These are phyloP conservation scores for Alternaria burnsii DNA, from an alignment of 2,329 filamentous ascomycete species.

Conservation along the genomic window DNA sequence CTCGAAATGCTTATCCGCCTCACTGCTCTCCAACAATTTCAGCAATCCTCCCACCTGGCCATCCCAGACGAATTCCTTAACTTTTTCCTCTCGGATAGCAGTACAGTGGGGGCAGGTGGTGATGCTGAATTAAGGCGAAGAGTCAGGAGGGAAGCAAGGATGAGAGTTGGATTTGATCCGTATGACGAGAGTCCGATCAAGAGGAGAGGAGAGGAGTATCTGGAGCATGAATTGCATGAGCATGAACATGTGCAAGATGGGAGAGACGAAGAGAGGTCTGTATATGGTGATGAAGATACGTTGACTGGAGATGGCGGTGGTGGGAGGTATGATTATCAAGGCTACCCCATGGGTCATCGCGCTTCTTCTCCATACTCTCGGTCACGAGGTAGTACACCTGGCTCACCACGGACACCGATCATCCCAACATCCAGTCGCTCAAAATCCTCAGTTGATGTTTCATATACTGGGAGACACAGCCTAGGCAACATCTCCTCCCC, in stretches of 20 bases:
- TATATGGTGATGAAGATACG: background rate
- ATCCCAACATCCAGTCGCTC: background rate
- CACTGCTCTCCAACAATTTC: slow-evolving; percentile 87
- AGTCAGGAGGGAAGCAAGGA: slow-evolving; percentile 66
- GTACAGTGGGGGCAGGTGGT: slow-evolving; percentile 70
- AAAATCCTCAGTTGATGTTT: slow-evolving; percentile 27
- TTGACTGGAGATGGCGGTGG: slow-evolving; percentile 8
- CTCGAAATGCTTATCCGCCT: slow-evolving; percentile 89
- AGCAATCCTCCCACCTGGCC: slow-evolving; percentile 86
- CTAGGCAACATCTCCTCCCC: slow-evolving; percentile 33
- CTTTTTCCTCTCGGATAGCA: slow-evolving; percentile 80
- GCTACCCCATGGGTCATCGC: slow-evolving; percentile 34
- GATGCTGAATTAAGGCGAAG: slow-evolving; percentile 68
- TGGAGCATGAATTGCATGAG: slow-evolving; percentile 53
- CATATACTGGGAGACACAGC: slow-evolving; percentile 11
- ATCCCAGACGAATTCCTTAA: slow-evolving; percentile 89
- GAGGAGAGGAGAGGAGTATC: slow-evolving; percentile 70
- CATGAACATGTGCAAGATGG: slow-evolving; percentile 3
- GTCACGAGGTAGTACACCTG: slow-evolving; percentile 29
- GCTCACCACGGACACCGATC: background rate
- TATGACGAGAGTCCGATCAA: slow-evolving; percentile 77
- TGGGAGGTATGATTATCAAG: slow-evolving; percentile 39
- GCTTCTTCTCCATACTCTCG: slow-evolving; percentile 28
- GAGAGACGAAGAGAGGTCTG: background rate
- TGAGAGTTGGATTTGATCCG: slow-evolving; percentile 73